Conservation (phyloP, 1,284 basidiomycete genomes). For the Pseudozyma sp. region DNA sequence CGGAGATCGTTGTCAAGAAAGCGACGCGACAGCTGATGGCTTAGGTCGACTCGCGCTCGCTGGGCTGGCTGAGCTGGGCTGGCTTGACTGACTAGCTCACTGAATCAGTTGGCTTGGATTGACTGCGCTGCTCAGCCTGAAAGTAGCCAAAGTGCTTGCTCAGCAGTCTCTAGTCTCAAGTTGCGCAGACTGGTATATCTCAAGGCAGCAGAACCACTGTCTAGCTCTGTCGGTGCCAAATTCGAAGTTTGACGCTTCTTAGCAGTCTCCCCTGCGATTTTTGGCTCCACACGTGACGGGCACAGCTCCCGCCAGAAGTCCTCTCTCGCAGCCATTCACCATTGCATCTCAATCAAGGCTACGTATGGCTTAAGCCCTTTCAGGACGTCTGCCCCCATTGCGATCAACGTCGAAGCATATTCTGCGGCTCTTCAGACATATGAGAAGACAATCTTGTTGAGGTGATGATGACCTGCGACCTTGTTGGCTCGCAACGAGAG, state of each 20-base stretch:
- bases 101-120: constrained; percentile 7
- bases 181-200: background rate
- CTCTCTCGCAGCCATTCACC: too few relatives aligned
- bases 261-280: background rate
- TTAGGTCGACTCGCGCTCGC: constrained; percentile 8
- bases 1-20: constrained; percentile 46
- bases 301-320: too few relatives aligned
- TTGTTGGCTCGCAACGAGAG: background rate
- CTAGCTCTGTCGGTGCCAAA: background rate
- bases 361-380: too few relatives aligned
- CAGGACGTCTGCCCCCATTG: too few relatives aligned
- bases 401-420: too few relatives aligned
- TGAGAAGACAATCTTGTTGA: too few relatives aligned
- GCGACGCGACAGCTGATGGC: constrained; percentile 16
- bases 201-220: constrained; percentile 8
- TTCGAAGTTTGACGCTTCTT: too few relatives aligned
- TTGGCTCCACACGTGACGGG: background rate
- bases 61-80: background rate
- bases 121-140: constrained; percentile 15
- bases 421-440: too few relatives aligned
- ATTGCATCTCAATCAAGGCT: too few relatives aligned
- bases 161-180: constrained; percentile 24
- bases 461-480: too few relatives aligned
- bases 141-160: constrained; percentile 12
- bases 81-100: background rate